phyloP scores from a whole-genome alignment of 495 filamentous ascomycete genomes.

The Glarea lozoyensis region DNA sequence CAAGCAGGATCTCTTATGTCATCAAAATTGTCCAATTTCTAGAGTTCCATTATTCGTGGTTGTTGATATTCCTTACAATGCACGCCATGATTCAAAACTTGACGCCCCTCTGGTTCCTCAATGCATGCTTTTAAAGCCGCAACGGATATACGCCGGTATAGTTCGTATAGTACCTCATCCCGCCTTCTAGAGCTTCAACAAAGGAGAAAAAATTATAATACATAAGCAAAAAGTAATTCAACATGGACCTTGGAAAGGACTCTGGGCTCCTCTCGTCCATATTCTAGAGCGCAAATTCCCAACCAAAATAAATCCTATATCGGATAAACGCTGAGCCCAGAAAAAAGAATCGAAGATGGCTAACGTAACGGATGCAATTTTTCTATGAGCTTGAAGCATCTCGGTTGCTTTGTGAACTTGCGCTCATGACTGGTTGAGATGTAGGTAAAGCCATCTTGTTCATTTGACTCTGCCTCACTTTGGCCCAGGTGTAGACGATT shows the following conservation, averaged over 20 bases:
- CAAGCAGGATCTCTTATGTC: too few relatives aligned
- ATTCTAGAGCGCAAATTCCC: too few relatives aligned
- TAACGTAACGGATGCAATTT: background rate
- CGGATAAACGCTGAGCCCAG: background rate
- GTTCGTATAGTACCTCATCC: conserved; percentile 1
- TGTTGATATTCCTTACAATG: conserved; percentile 13
- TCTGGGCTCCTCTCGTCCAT: too few relatives aligned
- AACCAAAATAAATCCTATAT: background rate
- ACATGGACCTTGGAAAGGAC: background rate
- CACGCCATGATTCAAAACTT: conserved; percentile 4
- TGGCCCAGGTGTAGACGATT: conserved; percentile 85
- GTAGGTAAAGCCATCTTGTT: conserved; percentile 60
- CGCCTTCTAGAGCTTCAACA: conserved; percentile 12
- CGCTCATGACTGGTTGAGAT: conserved; percentile 65
- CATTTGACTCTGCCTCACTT: conserved; percentile 66
- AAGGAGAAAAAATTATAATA: conserved; percentile 18
- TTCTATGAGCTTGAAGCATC: conserved; percentile 45
- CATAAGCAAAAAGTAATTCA: conserved; percentile 6
- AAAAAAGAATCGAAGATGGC: conserved; percentile 1
- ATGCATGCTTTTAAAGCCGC: conserved; percentile 6
- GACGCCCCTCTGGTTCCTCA: background rate
- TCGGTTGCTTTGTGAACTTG: conserved; percentile 84
- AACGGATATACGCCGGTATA: conserved; percentile 4
- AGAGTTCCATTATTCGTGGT: conserved; percentile 21
- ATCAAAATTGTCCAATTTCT: conserved; percentile 9